Base-by-base conservation (phyloP, 805 yeast species). In the Candida silvatica region DNA sequence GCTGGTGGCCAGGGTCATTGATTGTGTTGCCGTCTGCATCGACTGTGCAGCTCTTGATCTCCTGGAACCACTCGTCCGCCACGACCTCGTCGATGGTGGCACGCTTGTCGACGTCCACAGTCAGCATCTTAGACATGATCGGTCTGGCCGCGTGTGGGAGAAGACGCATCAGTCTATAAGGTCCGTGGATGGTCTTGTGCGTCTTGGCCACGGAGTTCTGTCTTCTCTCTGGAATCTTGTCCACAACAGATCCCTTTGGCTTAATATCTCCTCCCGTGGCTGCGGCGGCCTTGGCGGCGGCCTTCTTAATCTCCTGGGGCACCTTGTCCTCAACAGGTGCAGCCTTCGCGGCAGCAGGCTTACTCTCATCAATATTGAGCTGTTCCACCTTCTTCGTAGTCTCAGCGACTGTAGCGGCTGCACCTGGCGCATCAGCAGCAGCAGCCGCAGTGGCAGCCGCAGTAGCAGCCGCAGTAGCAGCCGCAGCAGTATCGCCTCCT, bases 61-160 rank as follows among this genome's bases (percentile, higher is more conserved):
- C 71, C 20, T 54, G 49, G 37, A 82, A 77, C 92, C 92, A 83
- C 32, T 71, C 80, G 54, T 83, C 92, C 17, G 61, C 58, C 40
- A 77, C 61, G 7, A 83, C 70, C 22, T 80, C 87, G 20, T 69
- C 70, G 50, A 83, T 58, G 1, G 82, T 70, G 2, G 87, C 84
- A 48, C 94, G 68, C 38, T 67, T 61, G 1, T 39, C 37, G 8
- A 81, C 77, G 43, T 81, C 84, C 12, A 80, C 63, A 34, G 66
- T 66, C 19, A 83, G 58, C 77, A 83, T 80, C 39, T 60, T 66
- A 17, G 81, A 77, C 20, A 83, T 64, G 8, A 83, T 63, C 9
- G 90, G 92, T 56, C 94, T 69, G 12, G 92, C 64, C 6, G 90
- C 87, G 54, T 83, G 94, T 4, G 94, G 94, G 25, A 83, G 59